phyloP scores from a whole-genome alignment of 768 basidiomycete species.

The Suillus subluteus region DNA sequence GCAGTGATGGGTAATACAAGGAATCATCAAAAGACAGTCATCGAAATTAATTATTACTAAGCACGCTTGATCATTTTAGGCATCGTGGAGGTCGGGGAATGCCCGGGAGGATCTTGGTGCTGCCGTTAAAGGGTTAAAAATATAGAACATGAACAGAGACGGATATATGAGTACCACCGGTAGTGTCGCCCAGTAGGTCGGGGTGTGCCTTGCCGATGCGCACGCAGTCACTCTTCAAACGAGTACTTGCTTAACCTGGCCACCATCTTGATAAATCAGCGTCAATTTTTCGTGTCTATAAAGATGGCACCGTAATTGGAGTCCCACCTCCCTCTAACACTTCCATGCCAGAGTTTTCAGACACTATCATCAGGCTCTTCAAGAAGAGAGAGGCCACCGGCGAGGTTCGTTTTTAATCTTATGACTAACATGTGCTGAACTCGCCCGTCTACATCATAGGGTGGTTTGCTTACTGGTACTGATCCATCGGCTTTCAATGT shows the following conservation, averaged over 20 bases:
- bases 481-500: slow-evolving; percentile 68
- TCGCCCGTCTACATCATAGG: slow-evolving; percentile 43
- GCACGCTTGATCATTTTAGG: too few relatives aligned
- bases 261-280: background rate
- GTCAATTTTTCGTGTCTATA: background rate
- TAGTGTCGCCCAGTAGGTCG: too few relatives aligned
- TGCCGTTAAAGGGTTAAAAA: too few relatives aligned
- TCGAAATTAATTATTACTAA: too few relatives aligned
- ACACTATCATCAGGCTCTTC: slow-evolving; percentile 41
- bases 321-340: slow-evolving; percentile 26
- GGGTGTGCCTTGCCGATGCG: background rate
- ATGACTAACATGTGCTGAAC: background rate
- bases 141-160: background rate
- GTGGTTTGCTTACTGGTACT: slow-evolving; percentile 76
- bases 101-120: too few relatives aligned
- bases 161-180: background rate
- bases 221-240: background rate
- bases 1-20: too few relatives aligned
- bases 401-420: slow-evolving; percentile 25
- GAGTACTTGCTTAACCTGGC: background rate
- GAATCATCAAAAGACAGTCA: too few relatives aligned
- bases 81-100: too few relatives aligned
- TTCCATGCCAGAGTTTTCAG: slow-evolving; percentile 46
- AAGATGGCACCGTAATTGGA: background rate
- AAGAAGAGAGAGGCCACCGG: slow-evolving; percentile 28